Conservation (phyloP, 106 monocot genomes). For the Allium fistulosum region DNA sequence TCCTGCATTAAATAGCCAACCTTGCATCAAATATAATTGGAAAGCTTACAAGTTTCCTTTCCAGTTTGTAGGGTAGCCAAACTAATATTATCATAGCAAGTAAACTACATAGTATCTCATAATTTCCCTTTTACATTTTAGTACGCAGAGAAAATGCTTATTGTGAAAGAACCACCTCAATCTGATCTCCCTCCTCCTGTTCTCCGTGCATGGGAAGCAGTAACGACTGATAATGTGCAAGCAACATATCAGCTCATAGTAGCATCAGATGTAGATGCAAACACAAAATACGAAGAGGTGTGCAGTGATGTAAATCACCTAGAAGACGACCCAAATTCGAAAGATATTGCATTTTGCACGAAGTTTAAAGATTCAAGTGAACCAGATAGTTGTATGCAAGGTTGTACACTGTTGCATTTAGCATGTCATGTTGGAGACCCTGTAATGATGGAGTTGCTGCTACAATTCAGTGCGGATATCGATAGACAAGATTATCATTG, state of each 20-base stretch:
- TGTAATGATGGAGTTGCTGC: conserved; percentile 72
- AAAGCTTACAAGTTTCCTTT: no score
- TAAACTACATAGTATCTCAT: neutral
- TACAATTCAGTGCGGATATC: conserved; percentile 86
- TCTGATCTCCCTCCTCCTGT: conserved; percentile 18
- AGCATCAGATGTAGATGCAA: conserved; percentile 45
- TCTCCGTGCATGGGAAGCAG: conserved; percentile 61
- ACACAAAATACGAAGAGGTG: conserved; percentile 54
- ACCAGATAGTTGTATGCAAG: conserved; percentile 51
- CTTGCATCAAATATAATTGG: no score
- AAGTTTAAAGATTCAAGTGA: conserved; percentile 45
- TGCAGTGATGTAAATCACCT: conserved; percentile 25
- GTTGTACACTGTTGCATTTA: conserved; percentile 76
- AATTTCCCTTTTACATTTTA: conserved; percentile 19
- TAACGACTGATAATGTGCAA: conserved; percentile 53
- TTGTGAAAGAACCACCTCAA: conserved; percentile 34
- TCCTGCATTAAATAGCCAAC: no score
- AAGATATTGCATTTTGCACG: conserved; percentile 28
- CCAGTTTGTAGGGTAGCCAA: no score
- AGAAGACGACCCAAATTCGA: conserved; percentile 12
- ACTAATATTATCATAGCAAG: neutral
- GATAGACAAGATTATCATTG: conserved; percentile 78
- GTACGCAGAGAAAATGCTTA: conserved; percentile 71
- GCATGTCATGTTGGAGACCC: conserved; percentile 68
- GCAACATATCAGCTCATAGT: conserved; percentile 64